These are phyloP conservation scores for Candida xyloterini DNA, from an alignment of 805 yeast species.

Conservation along the genomic window DNA sequence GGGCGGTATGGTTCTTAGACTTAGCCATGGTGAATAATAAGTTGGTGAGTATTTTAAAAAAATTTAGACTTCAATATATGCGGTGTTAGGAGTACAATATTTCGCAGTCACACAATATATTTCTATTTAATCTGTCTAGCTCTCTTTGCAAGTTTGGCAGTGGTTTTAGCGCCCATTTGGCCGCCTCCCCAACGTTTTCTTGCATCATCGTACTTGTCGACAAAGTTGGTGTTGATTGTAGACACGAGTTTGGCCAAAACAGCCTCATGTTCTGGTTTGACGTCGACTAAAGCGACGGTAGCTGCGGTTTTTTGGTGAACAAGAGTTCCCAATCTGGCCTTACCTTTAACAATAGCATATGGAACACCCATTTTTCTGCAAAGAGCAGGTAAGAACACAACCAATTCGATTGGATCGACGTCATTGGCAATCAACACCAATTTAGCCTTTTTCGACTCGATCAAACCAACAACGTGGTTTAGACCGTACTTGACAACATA, in stretches of 20 bases:
- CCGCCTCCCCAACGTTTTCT: constrained; percentile 99
- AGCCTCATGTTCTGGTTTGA: constrained; percentile 90
- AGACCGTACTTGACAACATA: constrained; percentile 96
- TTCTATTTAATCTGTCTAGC: constrained; percentile 35
- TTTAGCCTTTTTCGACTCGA: constrained; percentile 98
- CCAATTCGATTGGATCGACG: constrained; percentile 98
- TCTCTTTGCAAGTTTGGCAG: constrained; percentile 76
- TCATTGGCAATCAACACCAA: constrained; percentile 97
- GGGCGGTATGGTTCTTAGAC: constrained; percentile 99
- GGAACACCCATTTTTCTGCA: constrained; percentile 99
- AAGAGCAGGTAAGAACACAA: constrained; percentile 95
- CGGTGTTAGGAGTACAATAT: constrained; percentile 7
- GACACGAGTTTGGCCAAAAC: constrained; percentile 90
- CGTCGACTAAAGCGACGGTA: constrained; percentile 96
- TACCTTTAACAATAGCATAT: constrained; percentile 97
- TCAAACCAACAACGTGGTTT: constrained; percentile 95
- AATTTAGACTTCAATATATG: constrained; percentile 1
- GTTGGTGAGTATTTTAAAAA: constrained; percentile 27
- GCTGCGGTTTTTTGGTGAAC: constrained; percentile 98
- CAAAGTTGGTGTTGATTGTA: constrained; percentile 53
- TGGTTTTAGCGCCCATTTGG: constrained; percentile 92
- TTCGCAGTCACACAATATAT: constrained; percentile 9
- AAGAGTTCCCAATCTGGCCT: constrained; percentile 96
- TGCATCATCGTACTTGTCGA: constrained; percentile 89
- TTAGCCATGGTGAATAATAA: constrained; percentile 67